Evolutionary conservation across 352 stramenopile genomes (phyloP), one percentile per base, ranked within the genome.

Genomic region (Peronospora farinosa): DNA sequence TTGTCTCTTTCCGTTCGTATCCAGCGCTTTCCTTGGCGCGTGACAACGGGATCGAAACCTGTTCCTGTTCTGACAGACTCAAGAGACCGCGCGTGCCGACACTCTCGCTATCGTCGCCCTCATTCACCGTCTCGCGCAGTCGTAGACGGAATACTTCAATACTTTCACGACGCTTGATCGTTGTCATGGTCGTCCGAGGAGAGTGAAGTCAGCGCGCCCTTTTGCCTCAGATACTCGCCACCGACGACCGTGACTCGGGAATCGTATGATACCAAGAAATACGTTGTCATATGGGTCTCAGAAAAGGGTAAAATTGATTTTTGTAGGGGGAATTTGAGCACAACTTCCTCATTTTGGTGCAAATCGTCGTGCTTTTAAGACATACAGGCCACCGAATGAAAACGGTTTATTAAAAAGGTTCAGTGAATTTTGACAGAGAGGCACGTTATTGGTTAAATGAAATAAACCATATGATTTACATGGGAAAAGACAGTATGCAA

Each of bases 131-230:
- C 48, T 85, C 72, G 12, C 75, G 78, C 48, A 89, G 60, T 30
- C 71, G 67, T 41, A 89, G 54, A 3, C 74, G 78, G 25, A 81
- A 84, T 15, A 89, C 75, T 49, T 89, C 78, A 53, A 89, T 85
- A 16, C 63, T 74, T 40, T 63, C 39, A 10, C 65, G 65, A 9
- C 65, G 57, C 40, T 54, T 56, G 6, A 17, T 38, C 39, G 47
- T 65, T 31, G 42, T 41, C 56, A 63, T 69, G 19, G 28, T 19
- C 35, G 7, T 40, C 13, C 6, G 7, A 40, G 7, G 15, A 40
- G 15, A 40, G 35, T 23, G 15, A 40, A 3, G 13, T 15, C 13
- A 23, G 35, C 15, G 35, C 11, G 10, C 17, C 11, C 12, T 16
- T n/a, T 16, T 37, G 32, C 11, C 32, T 37, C 32, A 16, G 32